Conservation (phyloP, 2,329 filamentous ascomycete species). For the Emergomyces pasteurianus region DNA sequence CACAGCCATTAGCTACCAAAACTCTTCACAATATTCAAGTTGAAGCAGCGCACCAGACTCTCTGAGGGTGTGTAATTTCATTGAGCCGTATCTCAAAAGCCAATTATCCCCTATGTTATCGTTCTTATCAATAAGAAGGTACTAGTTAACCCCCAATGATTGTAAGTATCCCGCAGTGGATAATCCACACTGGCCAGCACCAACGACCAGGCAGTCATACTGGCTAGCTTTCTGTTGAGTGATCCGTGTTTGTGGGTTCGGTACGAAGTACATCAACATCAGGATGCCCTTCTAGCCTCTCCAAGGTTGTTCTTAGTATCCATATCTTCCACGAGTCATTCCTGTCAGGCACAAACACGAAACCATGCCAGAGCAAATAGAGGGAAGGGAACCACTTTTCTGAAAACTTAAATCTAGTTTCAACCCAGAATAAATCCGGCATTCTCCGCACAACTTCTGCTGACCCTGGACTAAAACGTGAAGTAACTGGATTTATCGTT, state of each 20-base stretch:
- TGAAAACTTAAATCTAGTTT: conserved; percentile 12
- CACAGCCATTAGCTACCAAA: neutral
- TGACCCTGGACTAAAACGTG: conserved; percentile 5
- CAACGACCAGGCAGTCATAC: conserved; percentile 24
- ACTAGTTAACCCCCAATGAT: conserved; percentile 31
- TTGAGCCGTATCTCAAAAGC: conserved; percentile 35
- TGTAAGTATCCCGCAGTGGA: conserved; percentile 33
- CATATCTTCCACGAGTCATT: conserved; percentile 17
- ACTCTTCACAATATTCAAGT: neutral
- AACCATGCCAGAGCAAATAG: conserved; percentile 12
- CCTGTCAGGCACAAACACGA: conserved; percentile 11
- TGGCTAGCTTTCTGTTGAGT: neutral
- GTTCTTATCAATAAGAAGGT: conserved; percentile 35
- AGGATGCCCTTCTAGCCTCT: conserved; percentile 12
- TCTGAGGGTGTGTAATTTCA: conserved; percentile 19
- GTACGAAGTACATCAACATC: conserved; percentile 14
- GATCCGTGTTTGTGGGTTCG: conserved; percentile 3
- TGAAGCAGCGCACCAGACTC: conserved; percentile 3
- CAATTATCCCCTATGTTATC: conserved; percentile 35
- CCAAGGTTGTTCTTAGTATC: conserved; percentile 16
- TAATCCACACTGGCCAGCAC: conserved; percentile 36
- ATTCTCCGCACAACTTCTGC: conserved; percentile 5
- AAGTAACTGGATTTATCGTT: conserved; percentile 6
- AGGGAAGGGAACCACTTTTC: conserved; percentile 5
- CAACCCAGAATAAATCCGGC: conserved; percentile 10